These are phyloP conservation scores for Podospora bellae-mahoneyi DNA, from an alignment of 495 filamentous ascomycete species.

Conservation along the genomic window DNA sequence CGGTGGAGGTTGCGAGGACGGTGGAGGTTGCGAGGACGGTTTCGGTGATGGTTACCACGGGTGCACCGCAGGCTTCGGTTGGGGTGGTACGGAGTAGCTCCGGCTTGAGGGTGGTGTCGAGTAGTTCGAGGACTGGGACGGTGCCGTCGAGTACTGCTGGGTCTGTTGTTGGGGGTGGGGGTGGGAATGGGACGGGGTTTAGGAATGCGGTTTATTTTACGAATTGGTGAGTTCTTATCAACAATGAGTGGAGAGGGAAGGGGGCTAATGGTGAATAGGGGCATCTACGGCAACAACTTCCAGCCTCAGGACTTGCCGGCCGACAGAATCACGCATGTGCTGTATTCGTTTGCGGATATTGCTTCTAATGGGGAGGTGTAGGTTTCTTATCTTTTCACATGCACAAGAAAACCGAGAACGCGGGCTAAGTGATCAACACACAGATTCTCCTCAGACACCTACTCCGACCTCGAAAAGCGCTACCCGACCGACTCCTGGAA, in stretches of 20 bases:
- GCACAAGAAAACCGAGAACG: too few species aligned
- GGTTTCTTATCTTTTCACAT: slow-evolving; percentile 18
- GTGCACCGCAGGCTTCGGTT: not conserved
- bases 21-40: not conserved
- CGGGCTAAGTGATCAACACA: not conserved
- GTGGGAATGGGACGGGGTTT: slow-evolving; percentile 16
- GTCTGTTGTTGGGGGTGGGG: not conserved
- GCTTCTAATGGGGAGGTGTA: slow-evolving; percentile 78
- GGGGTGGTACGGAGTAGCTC: not conserved
- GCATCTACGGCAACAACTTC: slow-evolving; percentile 72
- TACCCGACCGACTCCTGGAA: slow-evolving; percentile 70
- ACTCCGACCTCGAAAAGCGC: slow-evolving; percentile 68
- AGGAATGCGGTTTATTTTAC: slow-evolving; percentile 47
- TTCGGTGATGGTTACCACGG: not conserved
- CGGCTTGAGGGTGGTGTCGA: not conserved
- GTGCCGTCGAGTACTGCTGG: not conserved
- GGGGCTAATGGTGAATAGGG: slow-evolving; percentile 43
- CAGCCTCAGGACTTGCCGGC: slow-evolving; percentile 76
- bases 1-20: slow-evolving; percentile 5
- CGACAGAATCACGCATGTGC: slow-evolving; percentile 73
- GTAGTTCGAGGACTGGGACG: too few species aligned
- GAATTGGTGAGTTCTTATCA: slow-evolving; percentile 44
- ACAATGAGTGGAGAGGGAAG: not conserved
- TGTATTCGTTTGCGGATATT: slow-evolving; percentile 87
- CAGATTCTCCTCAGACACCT: slow-evolving; percentile 51